Evolutionary conservation across 106 monocot species (phyloP).

Genomic region (Allium fistulosum): DNA sequence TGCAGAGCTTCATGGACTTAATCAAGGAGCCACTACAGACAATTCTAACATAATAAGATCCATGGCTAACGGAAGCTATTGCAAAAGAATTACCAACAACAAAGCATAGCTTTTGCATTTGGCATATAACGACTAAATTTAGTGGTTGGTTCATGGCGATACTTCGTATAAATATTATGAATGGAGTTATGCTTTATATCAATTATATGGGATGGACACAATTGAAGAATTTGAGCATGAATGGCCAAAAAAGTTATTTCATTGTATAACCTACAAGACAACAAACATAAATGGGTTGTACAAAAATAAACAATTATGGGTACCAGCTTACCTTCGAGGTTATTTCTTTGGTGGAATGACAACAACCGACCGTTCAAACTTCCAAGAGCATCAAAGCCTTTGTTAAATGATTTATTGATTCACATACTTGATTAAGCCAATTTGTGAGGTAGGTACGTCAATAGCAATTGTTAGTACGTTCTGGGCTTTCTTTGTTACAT

Average conservation of each 20-base stretch:
- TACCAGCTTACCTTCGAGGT: neutral
- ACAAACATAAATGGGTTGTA: neutral
- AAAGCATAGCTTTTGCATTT: neutral
- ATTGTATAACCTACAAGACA: neutral
- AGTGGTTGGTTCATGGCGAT: neutral
- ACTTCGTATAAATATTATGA: neutral
- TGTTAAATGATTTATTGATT: neutral
- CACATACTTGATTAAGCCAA: neutral
- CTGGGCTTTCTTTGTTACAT: neutral
- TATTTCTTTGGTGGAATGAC: conserved; percentile 1
- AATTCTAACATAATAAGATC: neutral
- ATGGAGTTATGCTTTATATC: neutral
- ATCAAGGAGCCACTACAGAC: neutral
- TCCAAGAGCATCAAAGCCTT: neutral
- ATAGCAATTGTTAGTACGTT: no score
- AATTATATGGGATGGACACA: neutral
- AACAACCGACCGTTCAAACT: neutral
- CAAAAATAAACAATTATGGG: neutral
- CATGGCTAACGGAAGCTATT: neutral
- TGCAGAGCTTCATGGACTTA: neutral
- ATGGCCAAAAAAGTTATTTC: neutral
- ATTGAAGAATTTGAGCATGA: neutral
- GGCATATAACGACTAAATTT: neutral
- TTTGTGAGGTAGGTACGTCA: neutral
- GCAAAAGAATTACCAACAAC: neutral